Evolutionary conservation across 305 asterid species (phyloP), one percentile per base, ranked within the genome.

Genomic region (Solanum hybrid): DNA sequence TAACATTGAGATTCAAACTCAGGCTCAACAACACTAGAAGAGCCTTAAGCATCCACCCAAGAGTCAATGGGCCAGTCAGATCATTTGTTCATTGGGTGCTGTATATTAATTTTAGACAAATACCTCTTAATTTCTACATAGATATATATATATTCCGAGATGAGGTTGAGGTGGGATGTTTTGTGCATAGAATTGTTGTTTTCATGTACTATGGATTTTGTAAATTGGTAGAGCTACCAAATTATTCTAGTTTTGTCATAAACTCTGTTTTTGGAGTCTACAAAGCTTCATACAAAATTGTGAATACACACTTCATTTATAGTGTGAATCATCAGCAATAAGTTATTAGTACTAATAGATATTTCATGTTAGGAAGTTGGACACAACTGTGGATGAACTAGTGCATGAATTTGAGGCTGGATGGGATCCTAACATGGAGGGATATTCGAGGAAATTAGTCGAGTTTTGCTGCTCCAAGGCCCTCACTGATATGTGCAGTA

Each of bases 381-480:
- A 89, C 34, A 89, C 89, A 37, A 89, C 92, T 29, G 94, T 92
- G 20, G 96, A 93, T 91, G 33, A 89, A 67, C 76, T 97, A 90
- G 92, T 94, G 69, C 39, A 92, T 90, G 95, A 95, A 51, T 96
- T 96, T 61, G 96, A 94, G 92, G 86, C 88, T 64, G 97, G 90
- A 86, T 94, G 96, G 97, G 93, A 92, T 89, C 91, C 93, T 14
- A 39, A 83, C 18, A 88, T 90, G 93, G 92, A 88, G 31, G 95
- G 92, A 24, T 97, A 97, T 91, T 93, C 97, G 7, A 93, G 89
- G 93, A 97, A 93, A 89, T 69, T 95, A 42, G 92, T 96, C 22
- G 98, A 97, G 39, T 95, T 93, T 90, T 95, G 95, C 92, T 91
- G 98, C 92, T 92, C 94, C 9, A 96, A 93, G 88, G 94, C 96